A percentile compares a stretch with the other conserved stretches of the same genome.
Evolutionary conservation across 1,139 yeast genomes (phyloP).

Genomic region (Eremothecium sinecaudum): DNA sequence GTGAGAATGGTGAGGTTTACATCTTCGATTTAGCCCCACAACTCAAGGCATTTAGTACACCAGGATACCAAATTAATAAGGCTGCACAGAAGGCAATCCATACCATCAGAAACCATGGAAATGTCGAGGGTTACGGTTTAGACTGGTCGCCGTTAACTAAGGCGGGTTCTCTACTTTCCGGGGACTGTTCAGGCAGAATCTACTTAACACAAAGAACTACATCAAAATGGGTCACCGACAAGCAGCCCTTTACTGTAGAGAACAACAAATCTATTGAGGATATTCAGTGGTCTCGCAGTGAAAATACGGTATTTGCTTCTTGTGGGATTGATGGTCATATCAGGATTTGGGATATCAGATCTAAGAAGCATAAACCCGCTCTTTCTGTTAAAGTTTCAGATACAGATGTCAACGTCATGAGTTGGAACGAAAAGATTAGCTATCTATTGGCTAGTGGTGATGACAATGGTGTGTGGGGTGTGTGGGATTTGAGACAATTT

Average conservation of each 20-base stretch:
- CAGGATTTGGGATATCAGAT: slow-evolving; percentile 94
- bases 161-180: slow-evolving; percentile 77
- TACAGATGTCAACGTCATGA: slow-evolving; percentile 86
- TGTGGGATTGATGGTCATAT: slow-evolving; percentile 89
- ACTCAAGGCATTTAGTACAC: slow-evolving; percentile 73
- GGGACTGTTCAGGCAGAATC: slow-evolving; percentile 80
- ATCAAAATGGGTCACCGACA: slow-evolving; percentile 79
- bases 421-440: slow-evolving; percentile 87
- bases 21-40: slow-evolving; percentile 78
- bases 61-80: slow-evolving; percentile 77
- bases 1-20: slow-evolving; percentile 83
- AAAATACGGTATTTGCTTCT: slow-evolving; percentile 85
- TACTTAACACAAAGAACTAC: slow-evolving; percentile 70
- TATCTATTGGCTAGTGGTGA: slow-evolving; percentile 91
- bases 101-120: slow-evolving; percentile 83
- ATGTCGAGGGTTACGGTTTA: slow-evolving; percentile 91
- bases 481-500: slow-evolving; percentile 93
- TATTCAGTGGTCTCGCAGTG: slow-evolving; percentile 92
- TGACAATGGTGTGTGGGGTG: slow-evolving; percentile 96
- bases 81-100: slow-evolving; percentile 69
- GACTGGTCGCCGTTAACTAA: slow-evolving; percentile 90
- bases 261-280: slow-evolving; percentile 75
- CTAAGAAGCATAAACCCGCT: slow-evolving; percentile 86
- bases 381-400: slow-evolving; percentile 73
- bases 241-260: slow-evolving; percentile 64